phyloP scores from a whole-genome alignment of 768 basidiomycete species.

The Pisolithus orientalis region DNA sequence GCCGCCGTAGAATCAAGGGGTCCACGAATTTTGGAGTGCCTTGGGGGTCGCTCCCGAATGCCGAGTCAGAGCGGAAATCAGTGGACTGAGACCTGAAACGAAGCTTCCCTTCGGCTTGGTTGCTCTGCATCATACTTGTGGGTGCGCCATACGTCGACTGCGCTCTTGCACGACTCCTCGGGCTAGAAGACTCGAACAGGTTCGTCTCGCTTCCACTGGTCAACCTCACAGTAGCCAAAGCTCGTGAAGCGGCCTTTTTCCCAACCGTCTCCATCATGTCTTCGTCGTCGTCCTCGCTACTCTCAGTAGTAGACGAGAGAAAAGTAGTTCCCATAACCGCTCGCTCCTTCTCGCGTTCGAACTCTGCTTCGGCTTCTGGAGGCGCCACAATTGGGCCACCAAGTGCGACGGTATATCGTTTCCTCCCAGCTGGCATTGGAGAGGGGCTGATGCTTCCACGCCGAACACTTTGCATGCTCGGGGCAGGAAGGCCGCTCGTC shows the following conservation, averaged over 20 bases:
- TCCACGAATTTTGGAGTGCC: conserved; percentile 57
- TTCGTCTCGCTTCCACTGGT: conserved; percentile 18
- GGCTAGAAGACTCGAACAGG: conserved; percentile 13
- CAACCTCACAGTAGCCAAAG: conserved; percentile 30
- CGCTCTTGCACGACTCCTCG: conserved; percentile 37
- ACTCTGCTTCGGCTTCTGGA: conserved; percentile 22
- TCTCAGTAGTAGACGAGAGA: conserved; percentile 36
- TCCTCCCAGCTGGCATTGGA: conserved; percentile 48
- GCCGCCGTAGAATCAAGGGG: conserved; percentile 63
- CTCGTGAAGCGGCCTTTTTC: conserved; percentile 33
- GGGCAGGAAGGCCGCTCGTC: conserved; percentile 35
- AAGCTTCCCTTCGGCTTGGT: conserved; percentile 20
- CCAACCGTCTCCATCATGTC: conserved; percentile 48
- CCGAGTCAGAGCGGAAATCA: conserved; percentile 23
- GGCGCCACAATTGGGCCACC: conserved; percentile 59
- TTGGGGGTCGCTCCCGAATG: conserved; percentile 7
- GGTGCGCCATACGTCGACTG: conserved; percentile 50
- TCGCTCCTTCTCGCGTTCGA: conserved; percentile 21
- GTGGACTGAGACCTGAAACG: conserved; percentile 36
- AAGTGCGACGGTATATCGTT: conserved; percentile 82
- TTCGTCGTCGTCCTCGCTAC: conserved; percentile 31
- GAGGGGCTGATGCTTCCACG: conserved; percentile 61
- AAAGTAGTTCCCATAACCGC: conserved; percentile 34
- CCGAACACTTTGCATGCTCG: conserved; percentile 33
- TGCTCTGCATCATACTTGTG: conserved; percentile 19